Evolutionary conservation across 768 basidiomycete genomes (phyloP).

Genomic region (Auriscalpium microsporum): DNA sequence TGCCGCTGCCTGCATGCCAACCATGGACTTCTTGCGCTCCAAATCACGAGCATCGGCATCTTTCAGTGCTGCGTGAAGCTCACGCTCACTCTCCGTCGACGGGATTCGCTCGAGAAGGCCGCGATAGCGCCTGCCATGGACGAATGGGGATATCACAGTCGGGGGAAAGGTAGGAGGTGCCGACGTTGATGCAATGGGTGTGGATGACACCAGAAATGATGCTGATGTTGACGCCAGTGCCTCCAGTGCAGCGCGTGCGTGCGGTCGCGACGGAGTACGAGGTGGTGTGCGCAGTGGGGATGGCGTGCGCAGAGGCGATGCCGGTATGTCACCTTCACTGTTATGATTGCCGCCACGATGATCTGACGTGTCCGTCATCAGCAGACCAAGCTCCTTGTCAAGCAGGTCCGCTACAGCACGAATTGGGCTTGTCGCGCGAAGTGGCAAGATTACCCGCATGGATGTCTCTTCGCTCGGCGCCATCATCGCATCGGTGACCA

Average conservation of each 20-base stretch:
- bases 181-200: background rate
- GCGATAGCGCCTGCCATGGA: background rate
- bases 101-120: background rate
- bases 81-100: background rate
- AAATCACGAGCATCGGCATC: background rate
- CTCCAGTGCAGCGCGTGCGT: background rate
- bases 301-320: too few species aligned
- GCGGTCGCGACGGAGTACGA: background rate
- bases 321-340: too few species aligned
- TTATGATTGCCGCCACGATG: too few species aligned
- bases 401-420: background rate
- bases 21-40: background rate
- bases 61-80: background rate
- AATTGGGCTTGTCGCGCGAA: slow-evolving; percentile 20
- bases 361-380: background rate
- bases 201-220: background rate
- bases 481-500: slow-evolving; percentile 27
- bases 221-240: background rate
- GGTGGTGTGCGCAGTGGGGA: background rate
- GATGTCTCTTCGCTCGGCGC: slow-evolving; percentile 28
- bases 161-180: background rate
- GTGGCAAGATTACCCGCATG: slow-evolving; percentile 13
- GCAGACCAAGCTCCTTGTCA: background rate
- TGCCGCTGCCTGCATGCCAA: background rate
- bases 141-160: background rate